Evolutionary conservation across 129 eudicot species (phyloP).

Genomic region (Sambucus nigra): DNA sequence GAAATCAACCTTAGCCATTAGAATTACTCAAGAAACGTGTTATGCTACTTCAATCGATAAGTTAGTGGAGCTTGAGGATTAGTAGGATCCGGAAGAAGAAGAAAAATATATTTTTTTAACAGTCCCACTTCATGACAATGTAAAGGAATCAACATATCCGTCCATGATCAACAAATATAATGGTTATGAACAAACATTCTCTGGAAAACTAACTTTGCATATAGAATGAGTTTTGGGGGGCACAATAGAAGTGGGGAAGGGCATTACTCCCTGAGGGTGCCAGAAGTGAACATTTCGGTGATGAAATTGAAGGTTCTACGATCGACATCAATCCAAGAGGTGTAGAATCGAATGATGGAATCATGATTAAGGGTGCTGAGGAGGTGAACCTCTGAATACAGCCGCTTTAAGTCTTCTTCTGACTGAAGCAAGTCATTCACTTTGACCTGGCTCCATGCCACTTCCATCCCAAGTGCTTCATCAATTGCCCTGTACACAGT

Average conservation of each 20-base stretch:
- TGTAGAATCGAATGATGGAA: slow-evolving; percentile 68
- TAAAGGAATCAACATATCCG: too few relatives aligned
- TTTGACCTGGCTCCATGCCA: slow-evolving; percentile 82
- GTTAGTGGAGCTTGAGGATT: too few relatives aligned
- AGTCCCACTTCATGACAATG: too few relatives aligned
- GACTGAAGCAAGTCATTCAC: slow-evolving; percentile 56
- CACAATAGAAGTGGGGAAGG: slow-evolving; percentile 2
- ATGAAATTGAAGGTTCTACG: slow-evolving; percentile 78
- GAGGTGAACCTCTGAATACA: slow-evolving; percentile 85
- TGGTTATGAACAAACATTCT: too few relatives aligned
- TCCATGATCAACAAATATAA: too few relatives aligned
- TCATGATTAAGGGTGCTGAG: slow-evolving; percentile 64
- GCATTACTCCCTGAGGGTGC: slow-evolving; percentile 78
- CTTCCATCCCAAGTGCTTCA: slow-evolving; percentile 79
- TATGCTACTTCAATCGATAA: too few relatives aligned
- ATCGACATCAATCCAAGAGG: slow-evolving; percentile 74
- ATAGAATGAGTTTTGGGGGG: background rate
- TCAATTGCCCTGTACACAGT: slow-evolving; percentile 78
- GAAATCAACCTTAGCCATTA: too few relatives aligned
- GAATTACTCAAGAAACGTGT: too few relatives aligned
- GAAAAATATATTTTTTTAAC: too few relatives aligned
- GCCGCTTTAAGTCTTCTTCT: slow-evolving; percentile 66
- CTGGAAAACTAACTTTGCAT: background rate
- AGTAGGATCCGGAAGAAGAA: too few relatives aligned
- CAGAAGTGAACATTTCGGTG: slow-evolving; percentile 89